A percentile compares a stretch with the other conserved stretches of the same genome.
These are phyloP conservation scores for Paramecium octaurelia DNA, from an alignment of 73 alveolate species.

Conservation along the genomic window DNA sequence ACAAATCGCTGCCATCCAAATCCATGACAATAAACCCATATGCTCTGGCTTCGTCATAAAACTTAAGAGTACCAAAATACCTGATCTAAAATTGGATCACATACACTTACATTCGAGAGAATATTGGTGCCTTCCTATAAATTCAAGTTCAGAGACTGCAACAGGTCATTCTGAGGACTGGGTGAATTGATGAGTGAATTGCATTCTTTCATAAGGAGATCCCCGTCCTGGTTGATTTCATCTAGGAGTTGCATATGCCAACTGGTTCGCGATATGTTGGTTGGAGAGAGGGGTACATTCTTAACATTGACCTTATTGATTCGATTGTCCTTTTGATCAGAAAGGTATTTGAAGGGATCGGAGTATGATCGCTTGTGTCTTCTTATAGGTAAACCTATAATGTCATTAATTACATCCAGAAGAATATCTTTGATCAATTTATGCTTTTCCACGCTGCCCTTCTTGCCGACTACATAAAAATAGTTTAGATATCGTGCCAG, in stretches of 20 bases:
- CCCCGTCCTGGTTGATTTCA: conserved; percentile 43
- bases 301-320: not conserved
- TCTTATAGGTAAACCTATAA: conserved; percentile 37
- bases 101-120: not conserved
- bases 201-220: conserved; percentile 12
- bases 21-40: conserved; percentile 81
- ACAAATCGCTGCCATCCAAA: conserved; percentile 79
- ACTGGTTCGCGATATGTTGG: conserved; percentile 6
- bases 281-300: conserved; percentile 35
- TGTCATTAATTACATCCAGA: not conserved
- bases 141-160: not conserved
- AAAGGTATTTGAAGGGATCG: conserved; percentile 35
- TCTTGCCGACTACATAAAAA: conserved; percentile 10
- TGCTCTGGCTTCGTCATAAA: conserved; percentile 74
- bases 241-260: not conserved
- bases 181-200: not conserved
- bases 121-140: conserved; percentile 23
- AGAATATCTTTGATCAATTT: conserved; percentile 8
- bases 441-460: not conserved
- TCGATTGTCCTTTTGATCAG: conserved; percentile 38
- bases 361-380: conserved; percentile 29
- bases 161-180: not conserved
- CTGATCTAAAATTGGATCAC: not conserved
- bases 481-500: conserved; percentile 13
- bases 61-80: conserved; percentile 69